Evolutionary conservation across 108 stramenopile species (phyloP).

Genomic region (Parietichytrium sp.): DNA sequence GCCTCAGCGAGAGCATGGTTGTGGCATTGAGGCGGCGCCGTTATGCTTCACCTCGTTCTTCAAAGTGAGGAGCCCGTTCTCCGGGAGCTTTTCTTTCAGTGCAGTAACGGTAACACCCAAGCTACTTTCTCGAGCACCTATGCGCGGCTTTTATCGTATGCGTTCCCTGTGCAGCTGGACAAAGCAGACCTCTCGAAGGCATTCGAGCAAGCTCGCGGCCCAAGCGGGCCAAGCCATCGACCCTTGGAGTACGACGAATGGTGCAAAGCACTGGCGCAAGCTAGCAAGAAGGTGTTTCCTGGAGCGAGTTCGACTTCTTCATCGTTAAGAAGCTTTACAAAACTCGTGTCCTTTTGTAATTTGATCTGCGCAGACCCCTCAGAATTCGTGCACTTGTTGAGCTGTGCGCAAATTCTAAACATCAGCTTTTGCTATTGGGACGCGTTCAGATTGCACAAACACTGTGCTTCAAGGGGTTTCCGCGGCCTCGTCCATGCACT

Average conservation of each 20-base stretch:
- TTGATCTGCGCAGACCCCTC: not conserved
- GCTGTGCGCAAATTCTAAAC: not conserved
- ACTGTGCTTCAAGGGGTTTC: conserved; percentile 11
- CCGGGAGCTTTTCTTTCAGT: too few relatives aligned
- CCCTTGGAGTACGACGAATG: not conserved
- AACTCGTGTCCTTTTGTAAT: not conserved
- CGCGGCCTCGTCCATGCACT: conserved; percentile 15
- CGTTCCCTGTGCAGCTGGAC: not conserved
- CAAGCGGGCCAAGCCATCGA: not conserved
- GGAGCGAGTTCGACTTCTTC: not conserved
- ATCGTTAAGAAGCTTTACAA: not conserved
- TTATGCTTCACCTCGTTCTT: not conserved
- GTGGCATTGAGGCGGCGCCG: not conserved
- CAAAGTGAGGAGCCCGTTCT: not conserved
- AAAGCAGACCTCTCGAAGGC: not conserved
- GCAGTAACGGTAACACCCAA: not conserved
- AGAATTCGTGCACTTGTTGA: not conserved
- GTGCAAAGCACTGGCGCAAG: not conserved
- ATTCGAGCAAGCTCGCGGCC: too few relatives aligned
- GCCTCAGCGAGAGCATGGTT: not conserved
- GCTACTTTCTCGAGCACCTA: conserved; percentile 22
- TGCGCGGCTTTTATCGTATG: not conserved
- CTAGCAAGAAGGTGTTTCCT: not conserved
- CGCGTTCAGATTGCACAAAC: not conserved
- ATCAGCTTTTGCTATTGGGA: conserved; percentile 37